Evolutionary conservation across 225 moss, liverwort and hornwort species (phyloP), one percentile per base, ranked within the genome.

Genomic region (Marchantia paleacea): DNA sequence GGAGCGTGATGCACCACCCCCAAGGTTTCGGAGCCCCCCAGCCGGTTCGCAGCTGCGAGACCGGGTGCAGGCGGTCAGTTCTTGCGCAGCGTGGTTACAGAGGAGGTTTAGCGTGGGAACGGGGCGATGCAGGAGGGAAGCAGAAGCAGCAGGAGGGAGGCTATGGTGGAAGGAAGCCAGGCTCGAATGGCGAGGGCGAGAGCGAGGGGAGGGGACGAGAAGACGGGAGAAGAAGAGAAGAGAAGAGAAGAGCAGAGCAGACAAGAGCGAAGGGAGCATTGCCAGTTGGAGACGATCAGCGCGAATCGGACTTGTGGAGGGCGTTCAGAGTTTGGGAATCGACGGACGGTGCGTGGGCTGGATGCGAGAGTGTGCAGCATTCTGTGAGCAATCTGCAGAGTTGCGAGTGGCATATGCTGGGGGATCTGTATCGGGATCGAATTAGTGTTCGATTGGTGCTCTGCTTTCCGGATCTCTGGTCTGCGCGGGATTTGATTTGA

Each of bases 401-500:
- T 75, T 29, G 57, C 25, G 75, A n/a, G 15, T 15, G 39, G 48
- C 53, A n/a, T 30, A 0, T 26, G 12, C 14, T 55, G 50, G 75
- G n/a, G 55, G 54, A 75, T 75, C 55, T 58, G 30, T 60, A 31
- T 75, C 58, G 55, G 20, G 57, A 28, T 75, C 57, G 31, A 31
- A 58, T 75, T 75, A 58, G 75, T 29, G 16, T 58, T 29, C 29
- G 8, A 20, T 24, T 75, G 57, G 57, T 65, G 63, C 77, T 64
- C 50, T 64, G 50, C 63, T 39, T 77, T 77, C 77, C 49, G 48
- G 77, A 77, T 63, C 57, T 75, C 55, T 75, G 55, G 75, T 8
- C 55, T 75, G 75, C 53, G 51, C 25, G 52, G 51, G 52, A 54
- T 76, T 60, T 58, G 57, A 61, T 73, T 54, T 54, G 73, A 73